These are phyloP conservation scores for Hemisphaericaspora xylofermentans DNA, from an alignment of 1,139 yeast genomes.

Conservation along the genomic window DNA sequence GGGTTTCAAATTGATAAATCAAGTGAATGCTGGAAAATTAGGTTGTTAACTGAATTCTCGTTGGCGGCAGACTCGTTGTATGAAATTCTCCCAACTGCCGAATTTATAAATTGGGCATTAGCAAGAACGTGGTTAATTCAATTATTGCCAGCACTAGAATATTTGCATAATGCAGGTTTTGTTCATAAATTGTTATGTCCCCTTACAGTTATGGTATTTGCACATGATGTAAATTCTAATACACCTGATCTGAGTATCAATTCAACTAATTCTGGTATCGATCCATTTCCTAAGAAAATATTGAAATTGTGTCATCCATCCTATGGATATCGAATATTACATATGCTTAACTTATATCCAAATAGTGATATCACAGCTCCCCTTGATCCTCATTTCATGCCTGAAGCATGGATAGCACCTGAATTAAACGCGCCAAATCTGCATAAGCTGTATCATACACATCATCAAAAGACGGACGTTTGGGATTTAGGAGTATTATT, in stretches of 20 bases:
- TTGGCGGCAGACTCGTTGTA: constrained; percentile 55
- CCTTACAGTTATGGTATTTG: constrained; percentile 48
- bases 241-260: not conserved
- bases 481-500: constrained; percentile 89
- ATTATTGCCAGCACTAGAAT: constrained; percentile 79
- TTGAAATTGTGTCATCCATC: constrained; percentile 70
- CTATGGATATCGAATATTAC: constrained; percentile 65
- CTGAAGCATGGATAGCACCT: constrained; percentile 71
- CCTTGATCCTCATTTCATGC: constrained; percentile 20
- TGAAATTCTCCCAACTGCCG: constrained; percentile 69
- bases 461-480: constrained; percentile 81
- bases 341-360: constrained; percentile 56
- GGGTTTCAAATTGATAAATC: constrained; percentile 70
- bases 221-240: constrained; percentile 8
- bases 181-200: constrained; percentile 69
- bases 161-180: constrained; percentile 76
- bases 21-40: constrained; percentile 56
- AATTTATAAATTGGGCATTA: constrained; percentile 63
- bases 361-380: constrained; percentile 21
- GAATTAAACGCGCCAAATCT: constrained; percentile 50
- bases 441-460: constrained; percentile 19
- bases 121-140: constrained; percentile 91
- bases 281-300: constrained; percentile 19
- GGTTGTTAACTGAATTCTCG: constrained; percentile 66
- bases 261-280: not conserved